Evolutionary conservation across 345 rosid species (phyloP).

Genomic region (Microthlaspi erraticum): DNA sequence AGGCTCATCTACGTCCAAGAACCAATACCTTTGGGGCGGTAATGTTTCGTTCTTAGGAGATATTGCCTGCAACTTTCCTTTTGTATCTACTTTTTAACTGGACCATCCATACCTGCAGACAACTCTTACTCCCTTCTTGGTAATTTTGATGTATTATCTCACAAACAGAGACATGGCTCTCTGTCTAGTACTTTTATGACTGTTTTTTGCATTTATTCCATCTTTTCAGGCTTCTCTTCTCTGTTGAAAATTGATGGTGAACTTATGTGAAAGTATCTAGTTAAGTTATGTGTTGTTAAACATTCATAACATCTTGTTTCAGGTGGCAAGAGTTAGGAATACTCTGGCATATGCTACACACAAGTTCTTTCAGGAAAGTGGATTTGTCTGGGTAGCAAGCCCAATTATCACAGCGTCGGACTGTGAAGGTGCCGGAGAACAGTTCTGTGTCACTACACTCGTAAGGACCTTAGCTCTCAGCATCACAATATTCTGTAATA

Average conservation of each 20-base stretch:
- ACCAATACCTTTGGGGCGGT: constrained; percentile 96
- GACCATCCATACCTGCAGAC: background rate
- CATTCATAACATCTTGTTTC: constrained; percentile 20
- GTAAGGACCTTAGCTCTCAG: constrained; percentile 54
- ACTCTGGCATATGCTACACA: constrained; percentile 94
- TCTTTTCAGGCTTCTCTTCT: background rate
- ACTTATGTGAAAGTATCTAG: background rate
- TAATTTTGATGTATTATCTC: background rate
- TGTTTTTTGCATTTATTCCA: constrained; percentile 11
- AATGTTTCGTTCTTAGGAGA: constrained; percentile 27
- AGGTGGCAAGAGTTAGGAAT: constrained; percentile 97
- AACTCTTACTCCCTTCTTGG: background rate
- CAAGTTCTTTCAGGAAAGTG: constrained; percentile 91
- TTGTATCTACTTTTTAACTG: background rate
- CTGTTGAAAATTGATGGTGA: background rate
- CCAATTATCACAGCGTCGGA: constrained; percentile 97
- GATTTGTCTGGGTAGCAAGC: constrained; percentile 96
- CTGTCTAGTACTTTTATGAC: background rate
- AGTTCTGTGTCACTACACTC: constrained; percentile 97
- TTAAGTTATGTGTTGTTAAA: background rate
- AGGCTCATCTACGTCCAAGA: constrained; percentile 98
- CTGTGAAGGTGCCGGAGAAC: constrained; percentile 99
- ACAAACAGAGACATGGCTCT: background rate
- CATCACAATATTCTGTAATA: background rate
- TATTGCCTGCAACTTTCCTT: constrained; percentile 10